phyloP scores from a whole-genome alignment of 192 early-diverging fungal species.

The Gryganskiella cystojenkinii region DNA sequence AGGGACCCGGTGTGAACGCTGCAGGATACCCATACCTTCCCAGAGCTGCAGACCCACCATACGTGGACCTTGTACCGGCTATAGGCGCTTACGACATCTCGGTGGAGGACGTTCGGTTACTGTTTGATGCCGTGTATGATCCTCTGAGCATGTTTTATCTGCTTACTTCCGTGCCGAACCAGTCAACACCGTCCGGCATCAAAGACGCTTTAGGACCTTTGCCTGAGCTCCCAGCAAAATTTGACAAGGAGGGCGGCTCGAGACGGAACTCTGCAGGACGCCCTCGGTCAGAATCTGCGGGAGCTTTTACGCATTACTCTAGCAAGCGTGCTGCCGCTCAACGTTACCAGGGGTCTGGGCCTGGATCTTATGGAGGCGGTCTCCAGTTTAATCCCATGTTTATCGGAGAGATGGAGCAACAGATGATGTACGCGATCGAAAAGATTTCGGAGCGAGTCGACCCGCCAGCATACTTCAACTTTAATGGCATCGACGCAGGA shows the following conservation, averaged over 20 bases:
- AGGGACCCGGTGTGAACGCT: slow-evolving; percentile 15
- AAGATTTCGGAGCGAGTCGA: slow-evolving; percentile 56
- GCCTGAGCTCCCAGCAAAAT: slow-evolving; percentile 23
- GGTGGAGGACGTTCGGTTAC: slow-evolving; percentile 39
- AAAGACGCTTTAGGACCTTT: slow-evolving; percentile 33
- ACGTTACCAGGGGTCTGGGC: neutral
- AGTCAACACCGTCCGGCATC: slow-evolving; percentile 2
- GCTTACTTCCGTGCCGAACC: slow-evolving; percentile 14
- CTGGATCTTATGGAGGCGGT: neutral
- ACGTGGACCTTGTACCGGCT: slow-evolving; percentile 54
- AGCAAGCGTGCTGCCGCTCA: slow-evolving; percentile 4
- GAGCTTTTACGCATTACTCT: slow-evolving; percentile 18
- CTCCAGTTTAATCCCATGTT: slow-evolving; percentile 50
- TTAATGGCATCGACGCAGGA: slow-evolving; percentile 51
- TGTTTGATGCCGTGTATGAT: slow-evolving; percentile 56
- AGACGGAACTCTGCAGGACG: slow-evolving; percentile 21
- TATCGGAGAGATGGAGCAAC: slow-evolving; percentile 54
- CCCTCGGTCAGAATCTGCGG: slow-evolving; percentile 37
- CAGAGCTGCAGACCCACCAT: slow-evolving; percentile 33
- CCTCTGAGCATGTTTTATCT: slow-evolving; percentile 53
- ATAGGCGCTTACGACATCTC: slow-evolving; percentile 56
- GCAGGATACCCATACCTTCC: slow-evolving; percentile 32
- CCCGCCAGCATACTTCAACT: slow-evolving; percentile 56
- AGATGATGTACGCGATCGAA: slow-evolving; percentile 59
- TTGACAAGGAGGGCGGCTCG: slow-evolving; percentile 10